Evolutionary conservation across 2,329 filamentous ascomycete species (phyloP), one percentile per base, ranked within the genome.

Genomic region (Conoideocrella luteorostrata): DNA sequence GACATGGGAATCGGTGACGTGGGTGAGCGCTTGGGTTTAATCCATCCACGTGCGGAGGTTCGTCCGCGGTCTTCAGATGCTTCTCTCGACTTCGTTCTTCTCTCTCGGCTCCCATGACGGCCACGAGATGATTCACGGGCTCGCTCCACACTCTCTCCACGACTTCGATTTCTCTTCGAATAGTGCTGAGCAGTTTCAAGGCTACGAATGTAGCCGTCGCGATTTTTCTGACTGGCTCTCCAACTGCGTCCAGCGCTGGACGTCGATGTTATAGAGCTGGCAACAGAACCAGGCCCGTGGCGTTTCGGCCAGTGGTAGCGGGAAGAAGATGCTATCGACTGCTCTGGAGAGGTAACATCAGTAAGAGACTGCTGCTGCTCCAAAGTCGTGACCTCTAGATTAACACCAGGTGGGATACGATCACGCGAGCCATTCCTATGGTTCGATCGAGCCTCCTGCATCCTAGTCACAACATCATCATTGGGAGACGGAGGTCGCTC

Each of bases 1-100:
- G 90, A 95, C 90, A 96, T 96, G 3, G 90, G 88, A 2, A 95
- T 77, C 0, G 91, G 91, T 0, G 91, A 96, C 2, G 88, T 94
- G 1, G 91, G 91, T 1, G 91, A 96, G 18, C 86, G 77, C 65
- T 95, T 95, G 15, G 85, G 79, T 57, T 81, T 84, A 49, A 84
- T 66, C 45, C 73, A 88, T 50, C 82, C 84, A 18, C 83, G 77
- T 35, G 77, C 73, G 11, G 75, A 69, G 20, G 74, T 75, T 49
- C 86, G 77, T 17, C 86, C 86, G 45, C 86, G 80, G 33, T 85
- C 84, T 51, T 84, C 78, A 0, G 87, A 88, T 10, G 64, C 62
- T 15, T 86, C 83, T 18, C 82, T 74, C 10, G 71, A 67, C 52
- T 74, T 74, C 20, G 70, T 67, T 39, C 72, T 72, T 51, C 66